A percentile compares a stretch with the other conserved stretches of the same genome.
These are phyloP conservation scores for Cryptococcus wingfieldii DNA, from an alignment of 1,284 basidiomycete genomes.

Conservation along the genomic window DNA sequence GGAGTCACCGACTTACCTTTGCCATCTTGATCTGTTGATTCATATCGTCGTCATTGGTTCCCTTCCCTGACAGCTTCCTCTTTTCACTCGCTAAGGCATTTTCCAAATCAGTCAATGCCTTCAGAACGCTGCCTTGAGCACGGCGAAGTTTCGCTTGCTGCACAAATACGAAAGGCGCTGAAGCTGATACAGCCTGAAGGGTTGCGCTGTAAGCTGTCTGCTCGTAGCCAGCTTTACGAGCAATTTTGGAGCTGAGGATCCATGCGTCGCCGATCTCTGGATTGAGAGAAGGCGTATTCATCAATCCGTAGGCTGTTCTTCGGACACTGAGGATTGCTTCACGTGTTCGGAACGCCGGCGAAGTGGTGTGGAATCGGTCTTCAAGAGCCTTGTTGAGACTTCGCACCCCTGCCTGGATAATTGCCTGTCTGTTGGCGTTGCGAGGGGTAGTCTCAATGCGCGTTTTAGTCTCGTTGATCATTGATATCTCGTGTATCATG, in stretches of 20 bases:
- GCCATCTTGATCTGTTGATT: slow-evolving; percentile 47
- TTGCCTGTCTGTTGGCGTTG: slow-evolving; percentile 8
- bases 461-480: slow-evolving; percentile 58
- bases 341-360: slow-evolving; percentile 86
- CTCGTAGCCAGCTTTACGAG: slow-evolving; percentile 88
- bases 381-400: slow-evolving; percentile 28
- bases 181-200: slow-evolving; percentile 77
- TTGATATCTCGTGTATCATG: slow-evolving; percentile 79
- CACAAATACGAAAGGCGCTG: slow-evolving; percentile 76
- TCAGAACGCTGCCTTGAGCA: slow-evolving; percentile 73
- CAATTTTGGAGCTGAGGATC: slow-evolving; percentile 91
- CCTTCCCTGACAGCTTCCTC: slow-evolving; percentile 50
- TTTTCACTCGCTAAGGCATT: slow-evolving; percentile 63
- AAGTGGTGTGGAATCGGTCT: slow-evolving; percentile 52
- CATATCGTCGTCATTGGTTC: slow-evolving; percentile 8
- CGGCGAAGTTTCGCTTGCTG: slow-evolving; percentile 87
- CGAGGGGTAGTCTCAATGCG: slow-evolving; percentile 5
- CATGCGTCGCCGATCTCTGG: slow-evolving; percentile 75
- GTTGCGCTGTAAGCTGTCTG: slow-evolving; percentile 97
- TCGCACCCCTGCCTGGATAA: slow-evolving; percentile 5
- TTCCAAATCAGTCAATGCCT: slow-evolving; percentile 84
- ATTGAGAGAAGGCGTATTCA: slow-evolving; percentile 35
- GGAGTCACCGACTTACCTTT: slow-evolving; percentile 56
- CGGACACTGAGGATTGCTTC: slow-evolving; percentile 89
- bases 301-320: slow-evolving; percentile 70